A percentile compares a stretch with the other conserved stretches of the same genome.
Evolutionary conservation across 305 asterid species (phyloP).

Genomic region (Rubia peregrina): DNA sequence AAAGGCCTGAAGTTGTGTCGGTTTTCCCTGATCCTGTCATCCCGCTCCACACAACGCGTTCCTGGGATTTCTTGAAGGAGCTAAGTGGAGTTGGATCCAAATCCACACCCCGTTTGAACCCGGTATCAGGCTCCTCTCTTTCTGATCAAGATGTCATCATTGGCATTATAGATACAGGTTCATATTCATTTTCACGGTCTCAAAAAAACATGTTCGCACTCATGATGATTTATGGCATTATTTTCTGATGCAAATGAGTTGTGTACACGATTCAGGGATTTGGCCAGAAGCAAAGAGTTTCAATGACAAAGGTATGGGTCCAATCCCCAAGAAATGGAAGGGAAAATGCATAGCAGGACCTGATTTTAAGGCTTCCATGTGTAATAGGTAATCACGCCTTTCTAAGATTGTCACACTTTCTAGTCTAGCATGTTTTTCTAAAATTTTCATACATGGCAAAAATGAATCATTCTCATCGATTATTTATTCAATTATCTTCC

Average conservation of each 20-base stretch:
- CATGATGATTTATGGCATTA: not conserved
- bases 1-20: slow-evolving; percentile 61
- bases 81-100: slow-evolving; percentile 39
- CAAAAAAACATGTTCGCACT: not conserved
- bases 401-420: no score
- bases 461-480: no score
- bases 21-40: slow-evolving; percentile 72
- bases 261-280: slow-evolving; percentile 46
- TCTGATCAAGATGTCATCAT: slow-evolving; percentile 44
- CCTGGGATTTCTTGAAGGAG: slow-evolving; percentile 76
- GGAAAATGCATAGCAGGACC: slow-evolving; percentile 64
- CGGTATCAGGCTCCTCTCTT: slow-evolving; percentile 25
- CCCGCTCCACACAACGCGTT: slow-evolving; percentile 81
- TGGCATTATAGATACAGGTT: slow-evolving; percentile 81
- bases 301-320: slow-evolving; percentile 44
- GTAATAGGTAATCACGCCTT: slow-evolving; percentile 46
- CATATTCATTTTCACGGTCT: not conserved
- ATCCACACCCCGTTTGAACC: slow-evolving; percentile 18
- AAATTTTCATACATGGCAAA: no score
- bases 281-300: slow-evolving; percentile 95
- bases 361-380: slow-evolving; percentile 41
- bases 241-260: not conserved
- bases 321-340: slow-evolving; percentile 67
- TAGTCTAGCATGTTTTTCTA: no score
- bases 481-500: no score